Percentiles rank a stretch among this genome's conserved stretches.
Conservation (phyloP, 257 asterid species). For the Capsicum rhomboideum region DNA sequence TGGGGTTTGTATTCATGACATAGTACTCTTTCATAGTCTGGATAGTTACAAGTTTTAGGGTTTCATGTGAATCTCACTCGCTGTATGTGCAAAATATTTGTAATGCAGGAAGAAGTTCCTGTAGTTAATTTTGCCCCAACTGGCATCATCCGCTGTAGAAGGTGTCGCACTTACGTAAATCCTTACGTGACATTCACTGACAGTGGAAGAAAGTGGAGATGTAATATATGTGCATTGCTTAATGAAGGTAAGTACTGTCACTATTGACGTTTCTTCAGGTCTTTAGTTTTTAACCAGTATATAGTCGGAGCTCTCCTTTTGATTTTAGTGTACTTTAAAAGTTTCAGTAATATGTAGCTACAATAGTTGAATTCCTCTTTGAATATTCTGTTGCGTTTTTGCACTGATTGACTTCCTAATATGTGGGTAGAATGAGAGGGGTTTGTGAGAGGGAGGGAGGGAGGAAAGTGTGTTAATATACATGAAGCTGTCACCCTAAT, state of each 20-base stretch:
- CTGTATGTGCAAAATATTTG: conserved; percentile 2
- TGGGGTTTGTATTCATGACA: conserved; percentile 52
- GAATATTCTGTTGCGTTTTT: not conserved
- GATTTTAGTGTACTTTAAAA: not conserved
- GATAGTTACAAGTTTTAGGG: not conserved
- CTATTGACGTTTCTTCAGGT: not conserved
- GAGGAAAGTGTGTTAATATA: not conserved
- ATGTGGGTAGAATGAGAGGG: not conserved
- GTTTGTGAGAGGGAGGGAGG: not conserved
- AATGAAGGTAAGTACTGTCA: conserved; percentile 55
- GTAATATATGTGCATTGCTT: conserved; percentile 70
- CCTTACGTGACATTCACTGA: conserved; percentile 73
- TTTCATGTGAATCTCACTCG: not conserved
- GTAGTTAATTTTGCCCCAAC: conserved; percentile 55
- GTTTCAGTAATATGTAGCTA: not conserved
- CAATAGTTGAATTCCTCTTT: not conserved
- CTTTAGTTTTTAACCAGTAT: not conserved
- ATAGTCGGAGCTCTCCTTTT: not conserved
- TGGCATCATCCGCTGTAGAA: conserved; percentile 73
- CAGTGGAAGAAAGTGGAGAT: conserved; percentile 79
- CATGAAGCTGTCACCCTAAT: not conserved
- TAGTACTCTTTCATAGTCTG: not conserved
- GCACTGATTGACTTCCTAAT: not conserved
- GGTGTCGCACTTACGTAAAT: conserved; percentile 79
- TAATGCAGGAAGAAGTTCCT: conserved; percentile 78